Evolutionary conservation across 2,329 filamentous ascomycete genomes (phyloP).

Genomic region (Ascochyta fabae): DNA sequence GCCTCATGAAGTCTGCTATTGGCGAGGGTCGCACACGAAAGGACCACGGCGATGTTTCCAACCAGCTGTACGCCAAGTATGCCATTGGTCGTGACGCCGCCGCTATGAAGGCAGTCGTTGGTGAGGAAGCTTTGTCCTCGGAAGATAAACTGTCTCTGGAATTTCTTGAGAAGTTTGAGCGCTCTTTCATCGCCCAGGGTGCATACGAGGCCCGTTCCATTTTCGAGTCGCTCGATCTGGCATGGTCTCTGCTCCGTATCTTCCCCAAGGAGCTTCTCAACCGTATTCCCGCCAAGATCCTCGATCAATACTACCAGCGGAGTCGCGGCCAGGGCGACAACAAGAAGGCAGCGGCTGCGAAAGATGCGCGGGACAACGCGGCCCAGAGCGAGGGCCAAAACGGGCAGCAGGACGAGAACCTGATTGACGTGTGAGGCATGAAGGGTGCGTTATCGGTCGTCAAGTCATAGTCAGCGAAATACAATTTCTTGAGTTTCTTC

Average conservation of each 20-base stretch:
- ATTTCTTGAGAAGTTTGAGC: slow-evolving; percentile 98
- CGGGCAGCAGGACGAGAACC: slow-evolving; percentile 44
- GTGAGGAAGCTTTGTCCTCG: slow-evolving; percentile 92
- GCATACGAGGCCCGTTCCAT: slow-evolving; percentile 92
- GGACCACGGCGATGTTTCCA: slow-evolving; percentile 97
- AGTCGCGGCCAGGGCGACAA: slow-evolving; percentile 48
- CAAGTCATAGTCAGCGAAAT: slow-evolving; percentile 22
- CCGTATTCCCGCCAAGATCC: slow-evolving; percentile 66
- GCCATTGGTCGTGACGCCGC: slow-evolving; percentile 98
- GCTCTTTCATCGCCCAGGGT: slow-evolving; percentile 89
- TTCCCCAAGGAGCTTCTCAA: slow-evolving; percentile 98
- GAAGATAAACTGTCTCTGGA: slow-evolving; percentile 98
- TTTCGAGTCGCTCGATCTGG: slow-evolving; percentile 91
- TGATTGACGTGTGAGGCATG: slow-evolving; percentile 46
- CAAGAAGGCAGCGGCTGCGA: slow-evolving; percentile 48
- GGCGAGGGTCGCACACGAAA: slow-evolving; percentile 95
- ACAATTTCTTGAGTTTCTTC: slow-evolving; percentile 23
- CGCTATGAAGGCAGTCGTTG: slow-evolving; percentile 98
- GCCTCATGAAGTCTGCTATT: slow-evolving; percentile 99
- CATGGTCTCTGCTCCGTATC: slow-evolving; percentile 94
- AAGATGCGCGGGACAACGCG: slow-evolving; percentile 54
- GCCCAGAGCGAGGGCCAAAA: slow-evolving; percentile 27
- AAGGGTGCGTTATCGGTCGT: slow-evolving; percentile 1
- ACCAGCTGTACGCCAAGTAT: slow-evolving; percentile 99
- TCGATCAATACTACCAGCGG: slow-evolving; percentile 60